A percentile compares a stretch with the other conserved stretches of the same genome.
These are phyloP conservation scores for Petunia secreta DNA, from an alignment of 257 asterid genomes.

Conservation along the genomic window DNA sequence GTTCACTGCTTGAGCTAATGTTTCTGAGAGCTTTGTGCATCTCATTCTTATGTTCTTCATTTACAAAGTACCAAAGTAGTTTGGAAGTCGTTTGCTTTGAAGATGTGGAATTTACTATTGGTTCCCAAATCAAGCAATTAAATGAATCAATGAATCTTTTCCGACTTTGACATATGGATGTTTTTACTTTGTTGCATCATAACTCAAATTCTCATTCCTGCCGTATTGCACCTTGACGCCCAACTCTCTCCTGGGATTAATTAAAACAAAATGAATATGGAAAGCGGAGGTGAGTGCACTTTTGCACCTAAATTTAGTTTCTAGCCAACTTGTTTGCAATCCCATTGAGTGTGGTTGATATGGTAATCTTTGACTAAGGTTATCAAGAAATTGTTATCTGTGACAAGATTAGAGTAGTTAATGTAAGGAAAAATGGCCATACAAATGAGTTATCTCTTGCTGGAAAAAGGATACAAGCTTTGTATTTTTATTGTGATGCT, in stretches of 20 bases:
- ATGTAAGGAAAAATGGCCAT: not conserved
- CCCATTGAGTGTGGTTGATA: not conserved
- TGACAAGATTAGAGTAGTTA: not conserved
- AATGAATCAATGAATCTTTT: not conserved
- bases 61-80: not conserved
- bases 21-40: not conserved
- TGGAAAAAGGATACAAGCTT: not conserved
- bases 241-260: not conserved
- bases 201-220: not conserved
- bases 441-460: not conserved
- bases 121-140: not conserved
- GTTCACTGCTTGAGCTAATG: constrained; percentile 1
- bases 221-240: not conserved
- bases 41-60: constrained; percentile 2
- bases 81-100: constrained; percentile 6
- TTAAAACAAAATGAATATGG: constrained; percentile 10
- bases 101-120: not conserved
- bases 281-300: not conserved
- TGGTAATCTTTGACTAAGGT: too few species aligned
- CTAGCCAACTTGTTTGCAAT: not conserved
- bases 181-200: not conserved
- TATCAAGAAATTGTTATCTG: not conserved
- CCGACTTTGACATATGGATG: not conserved
- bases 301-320: not conserved
- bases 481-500: not conserved